Base-by-base conservation (phyloP, 1,284 basidiomycete species). In the Cutaneotrichosporon cutaneum region DNA sequence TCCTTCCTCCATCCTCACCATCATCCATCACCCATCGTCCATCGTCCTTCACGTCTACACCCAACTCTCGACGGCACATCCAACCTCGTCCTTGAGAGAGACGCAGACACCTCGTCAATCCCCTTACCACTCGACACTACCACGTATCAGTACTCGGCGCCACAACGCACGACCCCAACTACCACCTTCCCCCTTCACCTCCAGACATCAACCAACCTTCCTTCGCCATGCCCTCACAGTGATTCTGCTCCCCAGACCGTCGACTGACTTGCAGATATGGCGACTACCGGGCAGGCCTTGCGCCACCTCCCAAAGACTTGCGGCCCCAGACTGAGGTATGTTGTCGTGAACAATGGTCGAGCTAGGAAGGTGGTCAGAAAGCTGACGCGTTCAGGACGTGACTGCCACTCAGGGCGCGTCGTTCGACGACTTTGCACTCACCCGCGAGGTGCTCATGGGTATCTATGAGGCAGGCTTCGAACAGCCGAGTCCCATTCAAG, bases 401-500 rank as follows among this genome's bases (percentile, higher is more conserved):
- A 90, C 88, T 35, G 88, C 87, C 8, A 94, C 91, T 24, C 90
- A 93, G 80, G 94, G 93, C 63, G 84, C 87, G 71, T 91, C 94
- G 76, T 97, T 95, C 72, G 94, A 97, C 80, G 89, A 92, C 73
- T 89, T 90, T 84, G 85, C 82, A 70, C 83, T 90, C 70, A 86
- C 87, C 61, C 85, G 89, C 65, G 89, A 90, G 78, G 84, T 91
- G 63, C 83, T 92, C 70, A 92, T 92, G 90, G 90, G 90, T 64
- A 94, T 96, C 75, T 96, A 94, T 74, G 92, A 95, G 82, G 94
- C 93, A 68, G 94, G 94, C 60, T 99, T 98, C 78, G 96, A 99
- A 81, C 87, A 85, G 70, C 95, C 96, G 24, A 94, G 91, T 27
- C 96, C 95, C 56, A 98, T 99, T 78, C 95, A 99, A 83, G 96